Base-by-base conservation (phyloP, 2,329 filamentous ascomycete genomes). In the Fusarium protoensiforme region DNA sequence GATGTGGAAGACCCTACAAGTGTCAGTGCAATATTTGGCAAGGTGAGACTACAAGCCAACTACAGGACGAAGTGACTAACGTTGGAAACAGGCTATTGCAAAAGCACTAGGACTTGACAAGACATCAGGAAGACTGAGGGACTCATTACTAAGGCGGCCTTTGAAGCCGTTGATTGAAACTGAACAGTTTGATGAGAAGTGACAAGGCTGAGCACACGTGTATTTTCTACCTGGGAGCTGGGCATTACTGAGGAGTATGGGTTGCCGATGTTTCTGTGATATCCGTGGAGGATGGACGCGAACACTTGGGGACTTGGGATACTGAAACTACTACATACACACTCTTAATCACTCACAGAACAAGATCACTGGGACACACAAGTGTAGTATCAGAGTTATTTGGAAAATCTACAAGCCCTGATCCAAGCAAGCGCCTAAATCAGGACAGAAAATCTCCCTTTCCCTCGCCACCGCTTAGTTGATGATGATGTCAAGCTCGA, bases 401-500 rank as follows among this genome's bases (percentile, higher is more conserved):
- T n/a, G 46, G 24, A 51, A 31, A 29, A 8, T 51, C 51, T 35
- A 35, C n/a, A 54, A 6, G 31, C 4, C 29, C 3, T 35, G 16
- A 36, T 56, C 9, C 13, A 24, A 36, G n/a, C 11, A 20, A 20
- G 3, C 7, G 2, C 14, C 29, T 7, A 5, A 13, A 35, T 16
- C 51, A 22, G 1, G 4, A 3, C 31, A 18, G 33, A 35, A 2
- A 56, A 18, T 22, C 18, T 36, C 8, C 51, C 31, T 7, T 14
- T 16, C 8, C 51, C 18, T n/a, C 13, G 9, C 8, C 31, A 13
- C 24, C 51, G 2, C 5, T 9, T 48, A 72, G 3, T 66, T 70
- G 56, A 69, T 74, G 14, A 69, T 61, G 2, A 75, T 73, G 20
- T 75, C 61, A 22, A 75, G 69, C 43, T 75, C 73, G 8, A 75